A percentile compares a stretch with the other conserved stretches of the same genome.
Conservation (phyloP, 306 rosid species). For the Cicer judaicum region DNA sequence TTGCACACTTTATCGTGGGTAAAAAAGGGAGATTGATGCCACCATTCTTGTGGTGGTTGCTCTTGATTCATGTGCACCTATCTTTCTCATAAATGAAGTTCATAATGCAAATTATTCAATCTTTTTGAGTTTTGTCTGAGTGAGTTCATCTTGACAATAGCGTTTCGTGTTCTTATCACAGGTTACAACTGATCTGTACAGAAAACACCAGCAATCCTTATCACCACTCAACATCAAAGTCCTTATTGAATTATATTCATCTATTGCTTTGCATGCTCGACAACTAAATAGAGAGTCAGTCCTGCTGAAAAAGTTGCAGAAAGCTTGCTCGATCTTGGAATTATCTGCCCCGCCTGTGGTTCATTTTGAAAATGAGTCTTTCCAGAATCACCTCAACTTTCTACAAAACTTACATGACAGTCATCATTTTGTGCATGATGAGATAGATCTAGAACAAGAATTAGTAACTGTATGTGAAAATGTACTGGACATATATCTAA, state of each 20-base stretch:
- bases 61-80: conserved; percentile 14
- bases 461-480: conserved; percentile 69
- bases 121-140: neutral
- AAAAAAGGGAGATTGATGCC: neutral
- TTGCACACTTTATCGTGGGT: conserved; percentile 7
- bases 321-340: conserved; percentile 87
- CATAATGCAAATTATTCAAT: neutral
- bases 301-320: conserved; percentile 80
- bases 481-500: conserved; percentile 74
- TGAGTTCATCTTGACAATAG: conserved; percentile 39
- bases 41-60: conserved; percentile 26
- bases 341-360: conserved; percentile 90
- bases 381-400: conserved; percentile 75
- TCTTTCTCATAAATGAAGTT: conserved; percentile 31
- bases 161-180: conserved; percentile 44
- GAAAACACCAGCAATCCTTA: conserved; percentile 59
- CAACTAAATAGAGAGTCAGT: conserved; percentile 65
- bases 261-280: conserved; percentile 78
- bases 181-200: conserved; percentile 77
- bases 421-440: conserved; percentile 44
- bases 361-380: conserved; percentile 96
- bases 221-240: conserved; percentile 62
- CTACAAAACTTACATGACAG: conserved; percentile 56
- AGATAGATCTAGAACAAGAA: conserved; percentile 68
- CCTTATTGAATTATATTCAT: conserved; percentile 71